phyloP scores from a whole-genome alignment of 2,329 filamentous ascomycete species.

The Cladosporium austrohemisphaericum region DNA sequence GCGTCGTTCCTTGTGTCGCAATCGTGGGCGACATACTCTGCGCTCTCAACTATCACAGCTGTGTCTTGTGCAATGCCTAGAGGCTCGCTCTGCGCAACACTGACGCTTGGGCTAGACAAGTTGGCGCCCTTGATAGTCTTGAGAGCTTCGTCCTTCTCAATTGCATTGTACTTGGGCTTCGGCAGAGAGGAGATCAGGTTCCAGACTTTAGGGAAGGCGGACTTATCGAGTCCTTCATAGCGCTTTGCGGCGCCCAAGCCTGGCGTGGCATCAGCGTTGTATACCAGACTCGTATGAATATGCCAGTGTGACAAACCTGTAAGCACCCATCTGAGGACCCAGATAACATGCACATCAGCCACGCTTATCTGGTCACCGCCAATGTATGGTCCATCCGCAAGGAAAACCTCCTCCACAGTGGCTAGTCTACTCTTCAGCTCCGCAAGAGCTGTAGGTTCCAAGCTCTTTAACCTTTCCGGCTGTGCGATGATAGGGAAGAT shows the following conservation, averaged over 20 bases:
- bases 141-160: constrained; percentile 17
- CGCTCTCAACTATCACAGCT: constrained; percentile 15
- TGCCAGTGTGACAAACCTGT: background rate
- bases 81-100: background rate
- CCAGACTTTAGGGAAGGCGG: constrained; percentile 17
- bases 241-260: constrained; percentile 1
- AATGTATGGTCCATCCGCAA: constrained; percentile 22
- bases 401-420: constrained; percentile 23
- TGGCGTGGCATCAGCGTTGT: background rate
- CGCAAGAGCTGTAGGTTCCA: constrained; percentile 16
- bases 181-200: constrained; percentile 16
- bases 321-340: constrained; percentile 5
- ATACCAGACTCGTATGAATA: background rate
- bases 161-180: constrained; percentile 15
- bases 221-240: background rate
- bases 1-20: constrained; percentile 16
- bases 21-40: constrained; percentile 14
- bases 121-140: constrained; percentile 12
- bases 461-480: constrained; percentile 9
- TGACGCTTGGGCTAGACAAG: constrained; percentile 15
- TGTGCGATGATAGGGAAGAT: constrained; percentile 18
- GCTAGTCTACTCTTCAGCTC: constrained; percentile 20
- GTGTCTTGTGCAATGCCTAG: constrained; percentile 16
- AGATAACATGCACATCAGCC: constrained; percentile 22
- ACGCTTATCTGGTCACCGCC: constrained; percentile 17